A percentile compares a stretch with the other conserved stretches of the same genome.
These are phyloP conservation scores for Drechslerella dactyloides DNA, from an alignment of 2,329 filamentous ascomycete genomes.

Conservation along the genomic window DNA sequence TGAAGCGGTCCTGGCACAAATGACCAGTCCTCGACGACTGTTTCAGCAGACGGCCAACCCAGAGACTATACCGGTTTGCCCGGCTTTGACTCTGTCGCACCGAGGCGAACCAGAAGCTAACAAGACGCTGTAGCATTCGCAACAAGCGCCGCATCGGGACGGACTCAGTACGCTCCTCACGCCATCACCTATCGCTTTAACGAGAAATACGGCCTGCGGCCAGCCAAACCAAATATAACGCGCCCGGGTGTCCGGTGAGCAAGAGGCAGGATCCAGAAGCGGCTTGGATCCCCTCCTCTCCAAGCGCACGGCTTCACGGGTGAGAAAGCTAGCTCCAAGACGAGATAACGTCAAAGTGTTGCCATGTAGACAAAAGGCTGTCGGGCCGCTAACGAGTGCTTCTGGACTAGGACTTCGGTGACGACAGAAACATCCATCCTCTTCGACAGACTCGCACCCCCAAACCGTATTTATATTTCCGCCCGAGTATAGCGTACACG, in stretches of 20 bases:
- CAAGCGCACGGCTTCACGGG: not conserved
- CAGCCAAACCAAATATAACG: slow-evolving; percentile 11
- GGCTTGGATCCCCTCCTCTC: not conserved
- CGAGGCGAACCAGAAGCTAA: slow-evolving; percentile 33
- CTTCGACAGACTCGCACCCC: not conserved
- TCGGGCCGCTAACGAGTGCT: not conserved
- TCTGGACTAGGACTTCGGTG: not conserved
- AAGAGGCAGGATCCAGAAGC: not conserved
- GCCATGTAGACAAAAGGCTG: not conserved
- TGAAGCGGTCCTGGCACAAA: slow-evolving; percentile 4
- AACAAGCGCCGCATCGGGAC: slow-evolving; percentile 23
- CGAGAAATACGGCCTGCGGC: slow-evolving; percentile 1
- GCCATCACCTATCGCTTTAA: slow-evolving; percentile 34
- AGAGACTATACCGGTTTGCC: slow-evolving; percentile 5
- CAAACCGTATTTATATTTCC: not conserved
- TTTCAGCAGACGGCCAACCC: slow-evolving; percentile 40
- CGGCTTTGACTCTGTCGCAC: slow-evolving; percentile 6
- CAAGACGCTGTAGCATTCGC: slow-evolving; percentile 10
- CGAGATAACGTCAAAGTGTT: not conserved
- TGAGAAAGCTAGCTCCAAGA: not conserved
- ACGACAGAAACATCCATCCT: not conserved
- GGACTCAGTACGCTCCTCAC: slow-evolving; percentile 17
- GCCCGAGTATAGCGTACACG: not conserved
- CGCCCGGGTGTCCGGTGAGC: not conserved
- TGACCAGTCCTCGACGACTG: not conserved